phyloP scores from a whole-genome alignment of 148 eudicot genomes.

The Nepenthes gracilis region DNA sequence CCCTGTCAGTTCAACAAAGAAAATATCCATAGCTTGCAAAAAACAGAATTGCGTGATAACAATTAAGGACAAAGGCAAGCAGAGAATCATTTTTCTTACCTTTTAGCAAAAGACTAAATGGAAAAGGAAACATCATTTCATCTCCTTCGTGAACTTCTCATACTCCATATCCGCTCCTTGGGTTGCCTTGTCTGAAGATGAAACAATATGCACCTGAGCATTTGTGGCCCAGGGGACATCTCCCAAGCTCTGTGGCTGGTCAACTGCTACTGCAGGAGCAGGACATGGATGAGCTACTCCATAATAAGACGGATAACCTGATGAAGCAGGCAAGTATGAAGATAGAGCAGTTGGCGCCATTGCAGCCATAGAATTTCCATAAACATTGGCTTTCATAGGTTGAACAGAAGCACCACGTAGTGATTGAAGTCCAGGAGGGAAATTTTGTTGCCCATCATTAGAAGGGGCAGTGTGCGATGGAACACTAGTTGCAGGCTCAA shows the following conservation, averaged over 20 bases:
- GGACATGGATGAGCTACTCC: constrained; percentile 58
- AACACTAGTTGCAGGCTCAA: constrained; percentile 17
- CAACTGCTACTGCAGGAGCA: constrained; percentile 31
- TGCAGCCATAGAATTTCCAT: constrained; percentile 27
- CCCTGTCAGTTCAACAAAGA: too few relatives aligned
- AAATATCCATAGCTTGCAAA: too few relatives aligned
- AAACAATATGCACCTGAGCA: constrained; percentile 39
- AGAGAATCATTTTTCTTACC: constrained; percentile 11
- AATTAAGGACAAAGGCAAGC: neutral
- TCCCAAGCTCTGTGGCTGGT: constrained; percentile 36
- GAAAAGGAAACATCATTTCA: constrained; percentile 29
- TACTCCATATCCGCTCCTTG: constrained; percentile 56
- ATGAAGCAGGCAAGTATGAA: constrained; percentile 39
- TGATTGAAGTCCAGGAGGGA: constrained; percentile 54
- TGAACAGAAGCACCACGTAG: constrained; percentile 33
- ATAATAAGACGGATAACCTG: constrained; percentile 51
- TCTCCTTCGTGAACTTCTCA: constrained; percentile 88
- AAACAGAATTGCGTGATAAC: neutral
- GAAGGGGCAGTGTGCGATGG: constrained; percentile 34
- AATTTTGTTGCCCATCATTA: constrained; percentile 36
- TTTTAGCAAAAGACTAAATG: neutral
- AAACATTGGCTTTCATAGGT: constrained; percentile 28
- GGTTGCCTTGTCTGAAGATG: constrained; percentile 36
- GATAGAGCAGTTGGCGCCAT: constrained; percentile 37
- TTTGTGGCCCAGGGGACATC: constrained; percentile 78